Evolutionary conservation across 225 moss, liverwort and hornwort species (phyloP).

Genomic region (Neckera pumila): DNA sequence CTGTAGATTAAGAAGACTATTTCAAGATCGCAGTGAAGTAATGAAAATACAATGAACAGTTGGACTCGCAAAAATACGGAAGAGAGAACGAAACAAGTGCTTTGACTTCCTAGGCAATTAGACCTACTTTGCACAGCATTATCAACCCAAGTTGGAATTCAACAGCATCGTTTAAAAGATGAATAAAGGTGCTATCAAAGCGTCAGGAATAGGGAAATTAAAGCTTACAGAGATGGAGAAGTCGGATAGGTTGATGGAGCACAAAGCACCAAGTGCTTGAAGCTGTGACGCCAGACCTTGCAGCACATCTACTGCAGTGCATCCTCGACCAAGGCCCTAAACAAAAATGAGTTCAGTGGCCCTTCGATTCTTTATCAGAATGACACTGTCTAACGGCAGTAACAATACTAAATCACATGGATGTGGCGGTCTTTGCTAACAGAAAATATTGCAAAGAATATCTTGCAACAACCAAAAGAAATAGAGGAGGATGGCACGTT

Average conservation of each 20-base stretch:
- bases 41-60: neutral
- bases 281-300: conserved; percentile 60
- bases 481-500: neutral
- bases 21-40: neutral
- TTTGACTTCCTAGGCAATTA: neutral
- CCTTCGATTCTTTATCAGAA: neutral
- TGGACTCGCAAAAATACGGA: neutral
- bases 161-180: neutral
- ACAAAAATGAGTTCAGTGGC: neutral
- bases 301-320: conserved; percentile 58
- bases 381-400: neutral
- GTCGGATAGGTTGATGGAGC: conserved; percentile 35
- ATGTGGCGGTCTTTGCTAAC: neutral
- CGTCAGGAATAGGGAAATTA: neutral
- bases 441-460: neutral
- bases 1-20: neutral
- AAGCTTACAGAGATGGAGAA: conserved; percentile 65
- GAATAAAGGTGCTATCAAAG: neutral
- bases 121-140: neutral
- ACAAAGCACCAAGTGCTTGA: conserved; percentile 41
- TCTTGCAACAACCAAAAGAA: neutral
- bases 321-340: conserved; percentile 67
- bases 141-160: neutral
- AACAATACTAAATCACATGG: neutral
- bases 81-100: neutral